Evolutionary conservation across 2,329 filamentous ascomycete genomes (phyloP), one percentile per base, ranked within the genome.

Genomic region (Cadophora gregata): DNA sequence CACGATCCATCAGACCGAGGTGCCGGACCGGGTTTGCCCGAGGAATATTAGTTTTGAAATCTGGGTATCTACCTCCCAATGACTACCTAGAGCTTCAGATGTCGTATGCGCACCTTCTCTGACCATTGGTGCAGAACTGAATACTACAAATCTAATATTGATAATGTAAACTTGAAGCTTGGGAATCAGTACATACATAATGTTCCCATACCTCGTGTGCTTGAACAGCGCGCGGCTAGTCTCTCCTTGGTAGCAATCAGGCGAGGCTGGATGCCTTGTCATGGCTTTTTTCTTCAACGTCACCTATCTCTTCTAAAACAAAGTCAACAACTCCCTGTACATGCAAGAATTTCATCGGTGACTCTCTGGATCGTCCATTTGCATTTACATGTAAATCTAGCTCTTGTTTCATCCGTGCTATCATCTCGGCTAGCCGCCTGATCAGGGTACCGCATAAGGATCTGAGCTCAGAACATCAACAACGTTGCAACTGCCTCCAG

Each of bases 1-100:
- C 24, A 29, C n/a, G 59, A 51, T 62, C 59, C 47, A 36, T 25
- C 48, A n/a, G 47, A 62, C 45, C 59, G 59, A 62, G 59, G 31
- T 36, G 10, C 31, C 45, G 45, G 47, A 51, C 59, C 45, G 59
- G 59, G 47, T 25, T 51, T 38, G 33, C 21, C 59, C 45, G 47
- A 53, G 59, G 47, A 50, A 36, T 9, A 29, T 12, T n/a, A 12
- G 0, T 16, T 29, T 29, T 47, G n/a, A n/a, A n/a, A n/a, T n/a
- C n/a, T n/a, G n/a, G n/a, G n/a, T n/a, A n/a, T n/a, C n/a, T n/a
- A n/a, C n/a, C n/a, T n/a, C n/a, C n/a, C n/a, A n/a, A n/a, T n/a
- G n/a, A n/a, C n/a, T n/a, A n/a, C n/a, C n/a, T n/a, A 9, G 12
- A 55, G 51, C 51, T 33, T 59, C 21, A 53, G 10, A 8, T 10